Percentiles rank a stretch among this genome's conserved stretches.
These are phyloP conservation scores for Paramyrothecium roridum DNA, from an alignment of 2,329 filamentous ascomycete species.

Conservation along the genomic window DNA sequence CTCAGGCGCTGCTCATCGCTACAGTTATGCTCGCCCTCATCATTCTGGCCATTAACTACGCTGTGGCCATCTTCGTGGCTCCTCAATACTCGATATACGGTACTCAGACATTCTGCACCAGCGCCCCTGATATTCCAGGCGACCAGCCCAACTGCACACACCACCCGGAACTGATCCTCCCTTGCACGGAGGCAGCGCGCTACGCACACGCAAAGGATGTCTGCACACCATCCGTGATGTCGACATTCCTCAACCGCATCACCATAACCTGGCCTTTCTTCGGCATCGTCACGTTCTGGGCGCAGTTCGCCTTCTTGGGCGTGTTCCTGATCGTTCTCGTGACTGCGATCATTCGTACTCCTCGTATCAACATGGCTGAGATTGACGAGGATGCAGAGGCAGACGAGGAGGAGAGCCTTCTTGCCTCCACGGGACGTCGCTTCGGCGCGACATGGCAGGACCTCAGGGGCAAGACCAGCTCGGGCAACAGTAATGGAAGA, in stretches of 20 bases:
- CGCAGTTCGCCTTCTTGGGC: constrained; percentile 85
- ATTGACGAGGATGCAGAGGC: constrained; percentile 86
- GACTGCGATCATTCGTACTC: constrained; percentile 76
- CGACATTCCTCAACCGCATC: constrained; percentile 88
- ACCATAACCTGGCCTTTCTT: constrained; percentile 95
- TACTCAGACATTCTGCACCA: constrained; percentile 89
- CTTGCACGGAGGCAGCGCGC: constrained; percentile 75
- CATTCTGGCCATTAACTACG: constrained; percentile 88
- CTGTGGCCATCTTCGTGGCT: constrained; percentile 87
- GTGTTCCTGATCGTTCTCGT: constrained; percentile 81
- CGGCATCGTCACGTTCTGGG: constrained; percentile 90
- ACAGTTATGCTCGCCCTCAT: constrained; percentile 90
- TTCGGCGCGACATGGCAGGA: constrained; percentile 89
- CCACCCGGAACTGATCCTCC: constrained; percentile 67
- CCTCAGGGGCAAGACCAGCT: constrained; percentile 57
- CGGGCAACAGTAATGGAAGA: constrained; percentile 8
- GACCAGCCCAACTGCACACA: constrained; percentile 73
- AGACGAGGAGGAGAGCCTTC: constrained; percentile 88
- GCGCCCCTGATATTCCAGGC: constrained; percentile 58
- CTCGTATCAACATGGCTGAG: constrained; percentile 71
- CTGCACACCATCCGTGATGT: constrained; percentile 88
- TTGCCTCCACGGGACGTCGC: constrained; percentile 77
- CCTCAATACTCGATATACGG: constrained; percentile 95
- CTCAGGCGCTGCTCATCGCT: constrained; percentile 86
- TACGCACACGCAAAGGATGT: constrained; percentile 71